phyloP scores from a whole-genome alignment of 169 alveolate species.

The Cryptosporidium ubiquitum region DNA sequence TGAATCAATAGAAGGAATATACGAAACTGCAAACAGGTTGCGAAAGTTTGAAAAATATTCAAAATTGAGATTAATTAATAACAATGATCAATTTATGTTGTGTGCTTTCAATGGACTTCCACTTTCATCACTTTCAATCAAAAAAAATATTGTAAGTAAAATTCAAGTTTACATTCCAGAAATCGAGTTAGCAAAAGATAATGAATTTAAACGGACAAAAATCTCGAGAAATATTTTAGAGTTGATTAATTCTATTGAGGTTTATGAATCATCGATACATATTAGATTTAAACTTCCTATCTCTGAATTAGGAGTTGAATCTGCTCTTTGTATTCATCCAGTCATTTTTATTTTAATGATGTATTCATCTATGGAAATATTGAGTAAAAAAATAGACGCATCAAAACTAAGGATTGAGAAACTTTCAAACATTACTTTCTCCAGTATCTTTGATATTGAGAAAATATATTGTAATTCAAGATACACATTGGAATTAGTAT shows the following conservation, averaged over 20 bases:
- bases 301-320: slow-evolving; percentile 23
- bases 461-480: slow-evolving; percentile 54
- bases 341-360: neutral
- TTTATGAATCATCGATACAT: neutral
- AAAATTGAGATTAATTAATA: neutral
- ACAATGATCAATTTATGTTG: neutral
- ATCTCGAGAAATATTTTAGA: slow-evolving; percentile 1
- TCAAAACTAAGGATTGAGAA: neutral
- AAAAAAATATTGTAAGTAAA: neutral
- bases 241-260: neutral
- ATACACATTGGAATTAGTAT: slow-evolving; percentile 34
- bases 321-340: slow-evolving; percentile 45
- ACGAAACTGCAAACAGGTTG: slow-evolving; percentile 1
- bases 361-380: neutral
- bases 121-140: neutral
- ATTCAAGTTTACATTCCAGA: slow-evolving; percentile 9
- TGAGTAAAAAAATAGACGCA: neutral
- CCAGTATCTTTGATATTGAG: slow-evolving; percentile 25
- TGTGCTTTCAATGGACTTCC: slow-evolving; percentile 39
- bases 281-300: slow-evolving; percentile 11
- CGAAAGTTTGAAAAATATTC: neutral
- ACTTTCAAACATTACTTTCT: slow-evolving; percentile 5
- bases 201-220: slow-evolving; percentile 1
- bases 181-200: neutral
- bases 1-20: slow-evolving; percentile 42